These are phyloP conservation scores for Hordeum marinum DNA, from an alignment of 176 grass and related monocot species.

Conservation along the genomic window DNA sequence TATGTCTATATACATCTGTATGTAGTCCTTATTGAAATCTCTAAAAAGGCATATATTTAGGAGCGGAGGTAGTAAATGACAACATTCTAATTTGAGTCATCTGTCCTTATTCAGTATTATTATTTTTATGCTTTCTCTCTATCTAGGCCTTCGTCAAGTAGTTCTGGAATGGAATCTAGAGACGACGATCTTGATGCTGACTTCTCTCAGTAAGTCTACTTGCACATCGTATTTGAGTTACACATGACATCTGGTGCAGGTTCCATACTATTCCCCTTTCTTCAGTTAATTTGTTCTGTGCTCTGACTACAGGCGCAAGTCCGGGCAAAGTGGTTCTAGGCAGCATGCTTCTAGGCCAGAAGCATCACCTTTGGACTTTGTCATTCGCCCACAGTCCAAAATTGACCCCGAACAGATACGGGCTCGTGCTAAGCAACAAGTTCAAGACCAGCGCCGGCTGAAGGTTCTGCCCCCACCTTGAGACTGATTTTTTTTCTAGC, in stretches of 20 bases:
- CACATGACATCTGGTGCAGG: neutral
- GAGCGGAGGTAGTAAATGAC: no score
- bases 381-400: conserved; percentile 88
- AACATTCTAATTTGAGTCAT: conserved; percentile 14
- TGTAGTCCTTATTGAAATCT: no score
- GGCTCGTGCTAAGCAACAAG: conserved; percentile 77
- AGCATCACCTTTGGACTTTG: conserved; percentile 86
- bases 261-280: neutral
- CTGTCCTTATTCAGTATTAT: neutral
- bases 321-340: conserved; percentile 57
- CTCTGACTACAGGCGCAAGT: conserved; percentile 37
- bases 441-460: conserved; percentile 62
- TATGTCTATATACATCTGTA: no score
- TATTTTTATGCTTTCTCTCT: neutral
- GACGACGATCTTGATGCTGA: conserved; percentile 86
- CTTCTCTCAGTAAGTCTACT: conserved; percentile 79
- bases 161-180: conserved; percentile 59
- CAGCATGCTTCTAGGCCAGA: conserved; percentile 88
- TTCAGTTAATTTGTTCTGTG: neutral
- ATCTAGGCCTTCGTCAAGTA: conserved; percentile 66
- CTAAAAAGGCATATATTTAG: no score
- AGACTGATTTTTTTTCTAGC: neutral
- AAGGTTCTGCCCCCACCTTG: conserved; percentile 39
- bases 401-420: conserved; percentile 77
- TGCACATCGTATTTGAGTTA: neutral